Evolutionary conservation across 2,329 filamentous ascomycete genomes (phyloP), one percentile per base, ranked within the genome.

Genomic region (Fusarium concolor): DNA sequence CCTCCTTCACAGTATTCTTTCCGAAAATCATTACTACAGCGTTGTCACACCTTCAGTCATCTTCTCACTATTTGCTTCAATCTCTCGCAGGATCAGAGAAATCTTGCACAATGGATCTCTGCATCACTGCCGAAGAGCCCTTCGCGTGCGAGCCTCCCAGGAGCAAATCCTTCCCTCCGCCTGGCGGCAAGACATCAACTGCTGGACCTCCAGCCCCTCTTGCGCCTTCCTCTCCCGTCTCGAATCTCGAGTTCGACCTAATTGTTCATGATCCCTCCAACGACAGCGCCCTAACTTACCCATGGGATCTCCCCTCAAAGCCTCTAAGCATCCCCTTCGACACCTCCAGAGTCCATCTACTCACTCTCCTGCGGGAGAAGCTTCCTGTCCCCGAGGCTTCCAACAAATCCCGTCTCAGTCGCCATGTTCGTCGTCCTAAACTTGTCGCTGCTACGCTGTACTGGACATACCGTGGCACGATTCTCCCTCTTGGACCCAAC

Each of bases 41-140:
- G 37, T 49, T 18, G 28, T 28, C 28, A 53, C 20, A 24, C 24
- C 18, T 41, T 26, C 20, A 50, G 28, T 26, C 39, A 39, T 33
- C 29, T 39, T 22, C 37, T 56, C 53, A 43, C 50, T 46, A 11
- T 20, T n/a, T 20, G 26, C 28, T 62, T 46, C 39, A 54, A 29
- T 8, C 6, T 57, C 37, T 15, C 42, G 15, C 15, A 9, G 28
- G 7, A 38, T 26, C 29, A 18, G 14, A 37, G 29, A 33, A 17
- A 31, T 11, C 20, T 41, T 11, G 9, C 24, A 38, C 6, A 29
- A 74, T 74, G 72, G 72, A 74, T 39, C 63, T 74, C 26, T 73
- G 71, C 53, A 74, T 74, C 55, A 74, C 72, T 10, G 72, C 72
- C 8, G 42, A 73, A 24, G 71, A 74, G 18, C 72, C 72, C n/a